A percentile compares a stretch with the other conserved stretches of the same genome.
Conservation (phyloP, 768 basidiomycete species). For the Rossbeevera mucosa region DNA sequence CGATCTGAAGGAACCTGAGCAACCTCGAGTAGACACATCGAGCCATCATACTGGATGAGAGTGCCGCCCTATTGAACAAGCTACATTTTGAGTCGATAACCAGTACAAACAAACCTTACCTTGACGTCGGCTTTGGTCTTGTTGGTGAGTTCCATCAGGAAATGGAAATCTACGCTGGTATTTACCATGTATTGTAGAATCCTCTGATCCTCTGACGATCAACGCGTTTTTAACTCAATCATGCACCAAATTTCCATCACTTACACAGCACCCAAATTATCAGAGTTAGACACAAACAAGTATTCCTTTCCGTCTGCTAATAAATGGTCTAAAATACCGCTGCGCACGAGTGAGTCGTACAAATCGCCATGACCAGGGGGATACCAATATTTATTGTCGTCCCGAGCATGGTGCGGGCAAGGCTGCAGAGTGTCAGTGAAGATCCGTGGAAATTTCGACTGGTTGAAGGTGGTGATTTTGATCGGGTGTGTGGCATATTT, state of each 20-base stretch:
- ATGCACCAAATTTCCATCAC: constrained; percentile 23
- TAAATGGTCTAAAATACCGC: constrained; percentile 86
- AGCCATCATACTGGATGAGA: constrained; percentile 75
- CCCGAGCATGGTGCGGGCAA: constrained; percentile 68
- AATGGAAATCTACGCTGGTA: constrained; percentile 78
- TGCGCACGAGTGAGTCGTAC: constrained; percentile 88
- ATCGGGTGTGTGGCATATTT: constrained; percentile 95
- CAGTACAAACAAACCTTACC: constrained; percentile 18
- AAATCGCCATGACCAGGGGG: constrained; percentile 96
- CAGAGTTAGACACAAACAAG: constrained; percentile 95
- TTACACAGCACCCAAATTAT: constrained; percentile 90
- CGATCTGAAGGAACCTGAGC: constrained; percentile 7
- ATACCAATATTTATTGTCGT: constrained; percentile 93
- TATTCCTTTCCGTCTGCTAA: constrained; percentile 93
- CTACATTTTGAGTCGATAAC: neutral
- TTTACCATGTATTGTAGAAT: constrained; percentile 87
- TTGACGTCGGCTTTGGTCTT: constrained; percentile 88
- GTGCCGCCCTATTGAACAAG: constrained; percentile 60
- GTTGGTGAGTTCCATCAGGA: constrained; percentile 94
- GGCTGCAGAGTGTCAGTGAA: constrained; percentile 86
- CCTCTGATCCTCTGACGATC: constrained; percentile 55
- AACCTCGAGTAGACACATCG: constrained; percentile 8
- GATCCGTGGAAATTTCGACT: constrained; percentile 92
- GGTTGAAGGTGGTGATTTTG: constrained; percentile 88
- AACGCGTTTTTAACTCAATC: constrained; percentile 3